A percentile compares a stretch with the other conserved stretches of the same genome.
Conservation (phyloP, 1,139 yeast species). For the Zygosaccharomyces sapae region DNA sequence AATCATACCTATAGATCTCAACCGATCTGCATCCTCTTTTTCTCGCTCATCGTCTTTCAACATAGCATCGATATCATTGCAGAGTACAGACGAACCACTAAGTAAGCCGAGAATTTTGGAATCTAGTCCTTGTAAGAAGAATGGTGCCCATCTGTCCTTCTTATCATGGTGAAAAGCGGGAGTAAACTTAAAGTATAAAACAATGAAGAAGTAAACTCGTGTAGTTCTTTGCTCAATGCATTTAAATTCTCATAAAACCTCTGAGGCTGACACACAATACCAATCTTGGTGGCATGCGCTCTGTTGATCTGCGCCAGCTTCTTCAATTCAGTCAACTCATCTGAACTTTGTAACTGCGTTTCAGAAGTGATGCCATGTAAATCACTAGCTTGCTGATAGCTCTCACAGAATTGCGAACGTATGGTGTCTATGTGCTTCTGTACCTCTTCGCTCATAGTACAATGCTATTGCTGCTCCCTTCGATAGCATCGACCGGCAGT, state of each 20-base stretch:
- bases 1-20: constrained; percentile 57
- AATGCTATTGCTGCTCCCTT: too few relatives aligned
- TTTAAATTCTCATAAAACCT: constrained; percentile 33
- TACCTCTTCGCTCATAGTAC: constrained; percentile 5
- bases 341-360: constrained; percentile 29
- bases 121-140: constrained; percentile 43
- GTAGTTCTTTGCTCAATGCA: constrained; percentile 53
- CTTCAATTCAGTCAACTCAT: constrained; percentile 52
- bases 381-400: constrained; percentile 21
- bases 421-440: constrained; percentile 18
- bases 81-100: constrained; percentile 30
- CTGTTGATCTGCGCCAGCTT: constrained; percentile 59
- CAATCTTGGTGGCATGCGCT: constrained; percentile 77
- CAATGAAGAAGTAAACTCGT: constrained; percentile 46
- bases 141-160: constrained; percentile 37
- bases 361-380: constrained; percentile 24
- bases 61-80: constrained; percentile 35
- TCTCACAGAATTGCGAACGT: constrained; percentile 21
- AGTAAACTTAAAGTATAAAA: constrained; percentile 45
- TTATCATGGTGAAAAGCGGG: constrained; percentile 40
- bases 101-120: constrained; percentile 37
- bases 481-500: too few relatives aligned
- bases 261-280: constrained; percentile 63
- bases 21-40: constrained; percentile 39
- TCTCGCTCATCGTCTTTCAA: constrained; percentile 20